A percentile compares a stretch with the other conserved stretches of the same genome.
phyloP scores from a whole-genome alignment of 1,284 basidiomycete genomes.

The Papiliotrema nemorosa region DNA sequence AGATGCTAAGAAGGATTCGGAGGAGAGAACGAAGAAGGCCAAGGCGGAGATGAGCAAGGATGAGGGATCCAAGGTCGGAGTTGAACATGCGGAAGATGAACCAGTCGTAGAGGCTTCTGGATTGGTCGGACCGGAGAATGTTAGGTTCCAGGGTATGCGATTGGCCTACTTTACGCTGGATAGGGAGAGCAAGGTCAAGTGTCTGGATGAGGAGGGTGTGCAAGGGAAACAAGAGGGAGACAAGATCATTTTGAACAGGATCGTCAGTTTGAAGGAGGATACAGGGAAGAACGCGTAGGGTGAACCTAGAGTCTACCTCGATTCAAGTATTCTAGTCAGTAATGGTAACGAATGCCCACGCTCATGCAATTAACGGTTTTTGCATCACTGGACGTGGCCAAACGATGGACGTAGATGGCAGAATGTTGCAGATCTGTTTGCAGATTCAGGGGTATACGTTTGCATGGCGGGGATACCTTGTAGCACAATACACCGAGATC shows the following conservation, averaged over 20 bases:
- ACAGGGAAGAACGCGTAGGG: constrained; percentile 63
- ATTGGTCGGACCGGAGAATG: constrained; percentile 84
- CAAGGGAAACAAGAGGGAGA: constrained; percentile 63
- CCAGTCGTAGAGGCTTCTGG: constrained; percentile 67
- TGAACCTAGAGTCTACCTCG: too few relatives aligned
- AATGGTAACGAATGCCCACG: too few relatives aligned
- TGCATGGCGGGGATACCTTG: too few relatives aligned
- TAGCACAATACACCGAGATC: too few relatives aligned
- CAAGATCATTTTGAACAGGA: constrained; percentile 81
- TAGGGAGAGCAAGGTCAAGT: constrained; percentile 68
- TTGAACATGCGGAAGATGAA: constrained; percentile 55
- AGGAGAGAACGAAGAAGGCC: constrained; percentile 59
- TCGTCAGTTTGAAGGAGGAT: constrained; percentile 95
- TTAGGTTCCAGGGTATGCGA: constrained; percentile 94
- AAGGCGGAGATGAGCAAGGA: constrained; percentile 50
- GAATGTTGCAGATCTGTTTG: too few relatives aligned
- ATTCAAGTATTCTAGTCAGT: too few relatives aligned
- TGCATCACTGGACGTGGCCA: too few relatives aligned
- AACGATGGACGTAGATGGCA: too few relatives aligned
- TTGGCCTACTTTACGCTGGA: constrained; percentile 95
- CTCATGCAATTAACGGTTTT: too few relatives aligned
- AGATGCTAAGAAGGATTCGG: constrained; percentile 66
- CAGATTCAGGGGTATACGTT: too few relatives aligned
- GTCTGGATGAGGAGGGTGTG: constrained; percentile 58
- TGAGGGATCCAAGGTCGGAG: constrained; percentile 20